Base-by-base conservation (phyloP, 129 eudicot species). In the Silybum marianum region DNA sequence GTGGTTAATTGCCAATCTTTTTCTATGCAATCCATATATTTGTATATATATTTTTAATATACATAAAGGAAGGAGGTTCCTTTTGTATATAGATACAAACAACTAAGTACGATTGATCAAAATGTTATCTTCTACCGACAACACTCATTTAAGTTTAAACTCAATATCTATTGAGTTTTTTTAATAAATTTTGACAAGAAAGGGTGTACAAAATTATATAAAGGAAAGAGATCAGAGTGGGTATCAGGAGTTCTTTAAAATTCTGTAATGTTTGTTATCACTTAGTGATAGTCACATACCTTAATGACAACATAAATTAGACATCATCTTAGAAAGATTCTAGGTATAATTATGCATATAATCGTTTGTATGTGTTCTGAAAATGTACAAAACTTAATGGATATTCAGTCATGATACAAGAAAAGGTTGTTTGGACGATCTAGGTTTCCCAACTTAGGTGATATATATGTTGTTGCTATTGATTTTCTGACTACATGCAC, bases 201-300 rank as follows among this genome's bases (percentile, higher is more conserved):
- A 18, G 30, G 42, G 13, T 48, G 60, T 14, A 48, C 19, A 11
- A 13, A 51, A 30, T 25, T 25, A 39, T 28, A 16, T 74, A 42
- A 73, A 42, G 23, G 11, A 38, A 42, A 21, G 19, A 44, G 78
- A 73, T 73, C 36, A 24, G 38, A 73, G 78, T 73, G 16, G 65
- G 66, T 73, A 73, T 13, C 44, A 42, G 66, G 39, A 73, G 78
- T 73, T 23, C 6, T 22, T 42, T 73, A 13, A 73, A 73, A 34
- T 9, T 42, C 65, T 11, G 44, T 42, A 40, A 73, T 73, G 65
- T 73, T 73, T 28, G 40, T 7, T 44, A 40, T 25, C 78, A 12
- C 22, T 46, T 74, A 74, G 78, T 44, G 39, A 67, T 42, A 48
- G 7, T 42, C 69, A 48, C 78, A 14, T 48, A 48, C 5, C n/a